Percentiles rank a stretch among this genome's conserved stretches.
phyloP scores from a whole-genome alignment of 2,329 filamentous ascomycete species.

The Sporothrix inflata region DNA sequence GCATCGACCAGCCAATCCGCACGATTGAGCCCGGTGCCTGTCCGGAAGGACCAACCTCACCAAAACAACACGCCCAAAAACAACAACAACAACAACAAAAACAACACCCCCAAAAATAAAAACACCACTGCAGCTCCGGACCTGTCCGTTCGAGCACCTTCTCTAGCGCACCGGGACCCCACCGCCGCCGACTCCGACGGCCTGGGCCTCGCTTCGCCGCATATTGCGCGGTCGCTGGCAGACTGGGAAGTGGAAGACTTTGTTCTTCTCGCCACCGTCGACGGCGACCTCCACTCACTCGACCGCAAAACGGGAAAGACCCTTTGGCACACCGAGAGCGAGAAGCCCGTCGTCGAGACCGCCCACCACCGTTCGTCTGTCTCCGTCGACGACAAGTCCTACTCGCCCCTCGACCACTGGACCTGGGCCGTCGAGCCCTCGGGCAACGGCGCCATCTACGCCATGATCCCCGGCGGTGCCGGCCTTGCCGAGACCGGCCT shows the following conservation, averaged over 20 bases:
- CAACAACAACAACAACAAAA: slow-evolving; percentile 44
- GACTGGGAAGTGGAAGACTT: slow-evolving; percentile 99
- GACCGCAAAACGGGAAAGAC: slow-evolving; percentile 83
- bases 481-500: slow-evolving; percentile 67
- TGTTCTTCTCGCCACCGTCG: slow-evolving; percentile 99
- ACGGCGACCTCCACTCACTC: slow-evolving; percentile 90
- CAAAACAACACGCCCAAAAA: slow-evolving; percentile 39
- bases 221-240: slow-evolving; percentile 93
- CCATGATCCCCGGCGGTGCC: slow-evolving; percentile 72
- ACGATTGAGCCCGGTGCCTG: slow-evolving; percentile 36
- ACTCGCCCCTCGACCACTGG: slow-evolving; percentile 76
- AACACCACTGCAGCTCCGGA: slow-evolving; percentile 92
- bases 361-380: slow-evolving; percentile 75
- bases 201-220: slow-evolving; percentile 77
- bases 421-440: slow-evolving; percentile 95
- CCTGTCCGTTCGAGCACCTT: slow-evolving; percentile 89
- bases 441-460: slow-evolving; percentile 82
- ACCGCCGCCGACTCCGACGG: slow-evolving; percentile 56
- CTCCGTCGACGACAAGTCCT: slow-evolving; percentile 62
- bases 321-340: slow-evolving; percentile 83
- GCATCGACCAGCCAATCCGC: slow-evolving; percentile 40
- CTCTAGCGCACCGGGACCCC: slow-evolving; percentile 68
- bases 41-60: no score
- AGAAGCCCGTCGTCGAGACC: slow-evolving; percentile 88
- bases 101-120: background rate